Percentiles rank a stretch among this genome's conserved stretches.
Conservation (phyloP, 768 basidiomycete species). For the Chalciporus sphaerocephalus region DNA sequence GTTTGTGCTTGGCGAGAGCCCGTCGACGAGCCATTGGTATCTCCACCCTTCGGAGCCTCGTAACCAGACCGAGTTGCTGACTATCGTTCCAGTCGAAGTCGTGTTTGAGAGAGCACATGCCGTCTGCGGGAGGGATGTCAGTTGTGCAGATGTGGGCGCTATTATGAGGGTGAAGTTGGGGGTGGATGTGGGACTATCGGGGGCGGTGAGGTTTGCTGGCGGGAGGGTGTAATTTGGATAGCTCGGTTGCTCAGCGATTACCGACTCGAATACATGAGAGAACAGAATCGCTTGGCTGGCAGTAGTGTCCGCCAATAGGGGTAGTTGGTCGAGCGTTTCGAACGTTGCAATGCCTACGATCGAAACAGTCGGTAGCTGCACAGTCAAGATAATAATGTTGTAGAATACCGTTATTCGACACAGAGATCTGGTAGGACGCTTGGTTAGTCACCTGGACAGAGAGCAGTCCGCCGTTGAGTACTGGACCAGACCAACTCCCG, state of each 20-base stretch:
- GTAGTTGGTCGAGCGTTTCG: conserved; percentile 37
- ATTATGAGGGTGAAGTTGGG: conserved; percentile 56
- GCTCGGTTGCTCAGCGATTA: conserved; percentile 34
- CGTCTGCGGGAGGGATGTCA: conserved; percentile 48
- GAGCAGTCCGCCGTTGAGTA: conserved; percentile 48
- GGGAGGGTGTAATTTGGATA: conserved; percentile 80
- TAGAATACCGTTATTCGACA: conserved; percentile 45
- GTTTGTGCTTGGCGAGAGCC: conserved; percentile 61
- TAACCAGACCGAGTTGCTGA: conserved; percentile 52
- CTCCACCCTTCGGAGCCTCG: conserved; percentile 58
- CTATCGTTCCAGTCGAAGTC: conserved; percentile 35
- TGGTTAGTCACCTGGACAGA: conserved; percentile 40
- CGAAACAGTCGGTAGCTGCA: conserved; percentile 1
- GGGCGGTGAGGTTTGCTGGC: conserved; percentile 45
- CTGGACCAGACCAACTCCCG: conserved; percentile 48
- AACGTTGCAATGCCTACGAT: conserved; percentile 47
- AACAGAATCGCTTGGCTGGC: conserved; percentile 69
- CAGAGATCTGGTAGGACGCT: conserved; percentile 53
- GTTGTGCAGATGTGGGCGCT: conserved; percentile 42
- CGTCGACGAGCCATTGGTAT: conserved; percentile 61
- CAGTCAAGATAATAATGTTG: not conserved
- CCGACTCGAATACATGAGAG: conserved; percentile 50
- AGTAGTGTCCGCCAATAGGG: conserved; percentile 71
- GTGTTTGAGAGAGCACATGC: conserved; percentile 52
- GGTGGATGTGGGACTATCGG: conserved; percentile 37